These are phyloP conservation scores for Plantago lanceolata DNA, from an alignment of 305 asterid genomes.

Conservation along the genomic window DNA sequence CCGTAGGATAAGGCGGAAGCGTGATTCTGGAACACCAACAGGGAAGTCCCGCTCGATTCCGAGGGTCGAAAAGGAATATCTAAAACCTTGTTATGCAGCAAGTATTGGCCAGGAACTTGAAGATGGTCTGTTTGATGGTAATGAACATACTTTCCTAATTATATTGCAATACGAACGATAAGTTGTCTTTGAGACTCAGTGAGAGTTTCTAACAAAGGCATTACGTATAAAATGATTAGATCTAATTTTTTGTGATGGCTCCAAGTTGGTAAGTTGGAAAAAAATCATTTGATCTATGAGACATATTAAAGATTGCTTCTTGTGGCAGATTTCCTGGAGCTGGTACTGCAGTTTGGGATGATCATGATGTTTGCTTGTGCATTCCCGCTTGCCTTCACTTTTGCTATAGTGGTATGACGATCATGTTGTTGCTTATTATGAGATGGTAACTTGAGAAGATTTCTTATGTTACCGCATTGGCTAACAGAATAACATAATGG, in stretches of 20 bases:
- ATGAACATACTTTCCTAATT: not conserved
- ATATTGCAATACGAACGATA: too few relatives aligned
- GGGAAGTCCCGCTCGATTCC: constrained; percentile 50
- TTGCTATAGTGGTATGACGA: constrained; percentile 68
- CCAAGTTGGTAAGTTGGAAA: too few relatives aligned
- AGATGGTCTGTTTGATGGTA: constrained; percentile 97
- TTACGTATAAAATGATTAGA: too few relatives aligned
- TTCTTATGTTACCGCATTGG: constrained; percentile 8
- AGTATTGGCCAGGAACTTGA: constrained; percentile 84
- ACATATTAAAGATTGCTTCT: constrained; percentile 9
- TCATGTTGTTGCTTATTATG: not conserved
- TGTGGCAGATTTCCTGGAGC: constrained; percentile 78
- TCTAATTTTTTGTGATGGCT: too few relatives aligned
- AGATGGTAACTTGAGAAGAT: not conserved
- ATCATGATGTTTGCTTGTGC: constrained; percentile 99
- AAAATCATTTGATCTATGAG: not conserved
- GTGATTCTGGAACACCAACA: constrained; percentile 39
- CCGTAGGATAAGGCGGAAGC: constrained; percentile 63
- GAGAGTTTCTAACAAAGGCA: too few relatives aligned
- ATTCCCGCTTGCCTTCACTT: constrained; percentile 85
- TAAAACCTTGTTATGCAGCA: constrained; percentile 78
- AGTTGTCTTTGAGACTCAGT: too few relatives aligned
- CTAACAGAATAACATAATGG: constrained; percentile 71
- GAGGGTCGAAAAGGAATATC: constrained; percentile 80
- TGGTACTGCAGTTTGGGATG: constrained; percentile 92